Evolutionary conservation across 306 rosid genomes (phyloP).

Genomic region (Gynostemma pentaphyllum): DNA sequence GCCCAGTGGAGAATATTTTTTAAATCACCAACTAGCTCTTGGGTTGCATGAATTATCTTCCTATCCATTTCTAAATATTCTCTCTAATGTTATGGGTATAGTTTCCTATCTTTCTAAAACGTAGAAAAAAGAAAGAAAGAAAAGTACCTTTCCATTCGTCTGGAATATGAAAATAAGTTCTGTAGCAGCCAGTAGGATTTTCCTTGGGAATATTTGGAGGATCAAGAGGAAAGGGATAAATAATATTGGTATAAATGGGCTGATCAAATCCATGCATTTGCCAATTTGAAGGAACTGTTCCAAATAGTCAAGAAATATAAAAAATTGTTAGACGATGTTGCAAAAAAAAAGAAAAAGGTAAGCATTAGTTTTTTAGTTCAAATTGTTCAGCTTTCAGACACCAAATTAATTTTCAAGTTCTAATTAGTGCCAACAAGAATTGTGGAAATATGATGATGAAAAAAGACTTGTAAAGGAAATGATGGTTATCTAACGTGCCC

Average conservation of each 20-base stretch:
- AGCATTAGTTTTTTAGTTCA: no score
- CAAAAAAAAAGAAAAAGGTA: background rate
- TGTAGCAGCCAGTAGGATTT: constrained; percentile 94
- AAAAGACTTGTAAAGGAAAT: background rate
- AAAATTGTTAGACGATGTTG: background rate
- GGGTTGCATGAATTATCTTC: no score
- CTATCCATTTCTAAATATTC: background rate
- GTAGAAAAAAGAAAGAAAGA: background rate
- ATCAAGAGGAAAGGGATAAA: constrained; percentile 73
- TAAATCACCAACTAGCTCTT: no score
- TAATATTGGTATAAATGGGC: constrained; percentile 77
- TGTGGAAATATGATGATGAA: background rate
- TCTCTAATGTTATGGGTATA: background rate
- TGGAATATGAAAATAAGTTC: constrained; percentile 56
- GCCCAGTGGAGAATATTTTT: no score
- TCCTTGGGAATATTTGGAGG: constrained; percentile 63
- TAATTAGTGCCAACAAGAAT: background rate
- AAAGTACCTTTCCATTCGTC: constrained; percentile 79
- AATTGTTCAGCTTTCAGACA: no score
- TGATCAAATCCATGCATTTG: constrained; percentile 82
- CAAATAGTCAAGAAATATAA: constrained; percentile 14
- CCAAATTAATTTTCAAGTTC: no score
- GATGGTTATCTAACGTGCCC: background rate
- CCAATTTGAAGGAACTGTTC: constrained; percentile 98
- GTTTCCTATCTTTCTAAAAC: background rate